phyloP scores from a whole-genome alignment of 352 stramenopile species.

The Phytophthora hibernalis region DNA sequence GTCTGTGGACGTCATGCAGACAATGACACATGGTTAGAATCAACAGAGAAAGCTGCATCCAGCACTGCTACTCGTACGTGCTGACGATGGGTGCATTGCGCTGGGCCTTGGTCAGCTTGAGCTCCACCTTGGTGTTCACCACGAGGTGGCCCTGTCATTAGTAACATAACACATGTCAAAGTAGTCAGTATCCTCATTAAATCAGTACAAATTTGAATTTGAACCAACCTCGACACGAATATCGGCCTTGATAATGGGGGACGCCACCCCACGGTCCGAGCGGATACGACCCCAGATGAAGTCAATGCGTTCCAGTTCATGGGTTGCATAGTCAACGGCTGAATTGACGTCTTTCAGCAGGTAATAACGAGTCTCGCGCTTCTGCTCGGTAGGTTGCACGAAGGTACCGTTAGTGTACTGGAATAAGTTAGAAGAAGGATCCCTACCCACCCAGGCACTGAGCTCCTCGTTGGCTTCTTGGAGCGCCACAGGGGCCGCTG shows the following conservation, averaged over 20 bases:
- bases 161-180: slow-evolving; percentile 23
- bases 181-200: slow-evolving; percentile 8
- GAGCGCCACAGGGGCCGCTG: slow-evolving; percentile 4
- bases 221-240: slow-evolving; percentile 69
- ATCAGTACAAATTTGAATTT: slow-evolving; percentile 1
- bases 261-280: slow-evolving; percentile 53
- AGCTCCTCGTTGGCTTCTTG: slow-evolving; percentile 49
- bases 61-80: slow-evolving; percentile 45
- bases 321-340: slow-evolving; percentile 53
- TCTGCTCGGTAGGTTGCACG: slow-evolving; percentile 37
- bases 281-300: slow-evolving; percentile 86
- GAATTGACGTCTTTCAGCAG: slow-evolving; percentile 66
- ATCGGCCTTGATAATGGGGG: slow-evolving; percentile 66
- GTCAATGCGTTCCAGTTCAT: slow-evolving; percentile 83
- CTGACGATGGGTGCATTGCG: slow-evolving; percentile 58
- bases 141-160: slow-evolving; percentile 72
- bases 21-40: slow-evolving; percentile 11
- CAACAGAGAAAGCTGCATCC: neutral
- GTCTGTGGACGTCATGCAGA: slow-evolving; percentile 32
- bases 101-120: slow-evolving; percentile 68
- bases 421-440: neutral
- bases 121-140: slow-evolving; percentile 71
- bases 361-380: slow-evolving; percentile 64
- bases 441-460: slow-evolving; percentile 51
- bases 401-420: slow-evolving; percentile 7